Base-by-base conservation (phyloP, 352 stramenopile species). In the Globisporangium okanoganense region DNA sequence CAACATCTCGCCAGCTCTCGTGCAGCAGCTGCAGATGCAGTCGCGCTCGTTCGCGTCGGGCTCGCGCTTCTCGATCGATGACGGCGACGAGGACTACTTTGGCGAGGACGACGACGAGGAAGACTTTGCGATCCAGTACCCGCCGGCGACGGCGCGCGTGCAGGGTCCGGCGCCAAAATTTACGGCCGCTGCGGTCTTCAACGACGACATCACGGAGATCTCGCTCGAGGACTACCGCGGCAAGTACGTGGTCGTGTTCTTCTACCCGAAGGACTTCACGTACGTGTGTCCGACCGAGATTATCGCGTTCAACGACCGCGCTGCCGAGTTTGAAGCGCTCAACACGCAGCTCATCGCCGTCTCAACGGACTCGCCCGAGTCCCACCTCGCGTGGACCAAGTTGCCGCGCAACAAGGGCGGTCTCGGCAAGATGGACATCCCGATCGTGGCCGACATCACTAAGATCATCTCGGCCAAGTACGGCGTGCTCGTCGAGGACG, bases 381-480 rank as follows among this genome's bases (percentile, higher is more conserved):
- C 85, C 44, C 90, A 97, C 71, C 72, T 97, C 65, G 89, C 89
- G 14, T 98, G 90, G 90, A 96, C 82, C 64, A 78, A 85, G 38
- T 71, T 87, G 59, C 82, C 88, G 33, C 87, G 94, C 44, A 96
- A 92, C 75, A 91, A 96, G 64, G 94, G 94, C 55, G 94, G 94
- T 0, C 72, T 98, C 40, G 94, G 94, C 55, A 79, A 92, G 65
- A 97, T 98, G 90, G 72, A 91, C 64, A 97, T 98, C 66, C 92
- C 94, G 13, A 87, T 98, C 13, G 76, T 98, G n/a, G 79, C 90
- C 10, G 94, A 98, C 69, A 86, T 96, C 31, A 98, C 88, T 54
- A 98, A 98, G 78, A 61, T 88, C 58, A 97, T 97, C 70, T 79
- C 87, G 48, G 76, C 78, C 53, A 91, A 96, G 71, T 98, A 98